Evolutionary conservation across 257 asterid genomes (phyloP).

Genomic region (Avicennia marina): DNA sequence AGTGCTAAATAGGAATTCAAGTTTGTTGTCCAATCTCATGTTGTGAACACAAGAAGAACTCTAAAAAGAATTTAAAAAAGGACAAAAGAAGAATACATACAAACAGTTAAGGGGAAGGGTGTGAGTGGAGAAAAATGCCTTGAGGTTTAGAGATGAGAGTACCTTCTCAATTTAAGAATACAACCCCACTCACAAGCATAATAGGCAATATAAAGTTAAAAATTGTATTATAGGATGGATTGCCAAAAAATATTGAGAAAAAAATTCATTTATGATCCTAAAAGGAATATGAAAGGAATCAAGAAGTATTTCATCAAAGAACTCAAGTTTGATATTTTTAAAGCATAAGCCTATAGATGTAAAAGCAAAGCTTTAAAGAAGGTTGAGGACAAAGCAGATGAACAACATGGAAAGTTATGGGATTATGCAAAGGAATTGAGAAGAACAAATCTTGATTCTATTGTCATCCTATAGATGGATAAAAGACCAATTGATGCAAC

Average conservation of each 20-base stretch:
- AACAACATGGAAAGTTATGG: neutral
- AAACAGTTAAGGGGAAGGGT: neutral
- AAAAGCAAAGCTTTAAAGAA: neutral
- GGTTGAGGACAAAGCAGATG: neutral
- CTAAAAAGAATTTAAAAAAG: no score
- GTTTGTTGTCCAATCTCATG: no score
- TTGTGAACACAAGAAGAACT: no score
- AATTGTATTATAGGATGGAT: neutral
- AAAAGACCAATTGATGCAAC: neutral
- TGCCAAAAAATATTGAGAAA: neutral
- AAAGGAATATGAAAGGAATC: neutral
- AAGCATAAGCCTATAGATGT: neutral
- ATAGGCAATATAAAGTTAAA: neutral
- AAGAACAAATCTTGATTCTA: neutral
- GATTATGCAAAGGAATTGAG: neutral
- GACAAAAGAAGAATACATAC: neutral
- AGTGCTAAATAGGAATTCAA: no score
- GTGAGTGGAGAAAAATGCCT: neutral
- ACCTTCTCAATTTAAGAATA: neutral
- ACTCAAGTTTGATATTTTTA: neutral
- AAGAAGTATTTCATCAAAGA: neutral
- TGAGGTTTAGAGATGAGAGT: neutral
- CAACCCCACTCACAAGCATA: neutral
- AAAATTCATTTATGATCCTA: neutral
- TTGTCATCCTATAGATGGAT: neutral